phyloP scores from a whole-genome alignment of 1,284 basidiomycete species.

The Leccinum subrobustum region DNA sequence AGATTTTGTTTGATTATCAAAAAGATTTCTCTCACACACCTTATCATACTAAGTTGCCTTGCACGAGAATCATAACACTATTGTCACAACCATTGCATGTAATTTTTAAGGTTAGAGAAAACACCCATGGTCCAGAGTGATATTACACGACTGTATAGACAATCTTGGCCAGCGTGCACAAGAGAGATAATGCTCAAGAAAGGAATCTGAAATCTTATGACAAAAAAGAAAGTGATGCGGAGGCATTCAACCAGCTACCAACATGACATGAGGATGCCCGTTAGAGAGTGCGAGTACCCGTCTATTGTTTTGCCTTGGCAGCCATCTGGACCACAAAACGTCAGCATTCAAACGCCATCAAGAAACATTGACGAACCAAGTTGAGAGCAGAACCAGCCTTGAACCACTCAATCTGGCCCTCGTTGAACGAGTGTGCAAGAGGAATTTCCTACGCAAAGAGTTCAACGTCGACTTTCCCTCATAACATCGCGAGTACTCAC shows the following conservation, averaged over 20 bases:
- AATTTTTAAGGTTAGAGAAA: conserved; percentile 4
- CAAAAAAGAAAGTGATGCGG: conserved; percentile 1
- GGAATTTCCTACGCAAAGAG: conserved; percentile 46
- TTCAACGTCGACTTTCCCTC: conserved; percentile 3
- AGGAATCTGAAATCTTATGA: not conserved
- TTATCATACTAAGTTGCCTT: not conserved
- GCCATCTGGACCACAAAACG: not conserved
- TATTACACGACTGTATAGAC: conserved; percentile 30
- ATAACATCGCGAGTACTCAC: conserved; percentile 38
- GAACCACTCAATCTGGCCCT: conserved; percentile 94
- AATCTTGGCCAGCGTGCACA: conserved; percentile 8
- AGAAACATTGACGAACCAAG: conserved; percentile 49
- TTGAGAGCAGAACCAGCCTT: conserved; percentile 89
- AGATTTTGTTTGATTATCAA: not conserved
- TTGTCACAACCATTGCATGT: conserved; percentile 2
- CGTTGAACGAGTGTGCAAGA: conserved; percentile 81
- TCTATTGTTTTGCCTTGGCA: not conserved
- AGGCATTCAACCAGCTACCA: not conserved
- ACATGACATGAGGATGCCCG: not conserved
- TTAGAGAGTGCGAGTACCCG: not conserved
- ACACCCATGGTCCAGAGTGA: conserved; percentile 12
- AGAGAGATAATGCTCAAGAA: not conserved
- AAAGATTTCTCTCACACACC: not conserved
- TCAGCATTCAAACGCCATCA: conserved; percentile 25
- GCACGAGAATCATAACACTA: conserved; percentile 1